Base-by-base conservation (phyloP, 805 yeast genomes). In the Candida saitoana region DNA sequence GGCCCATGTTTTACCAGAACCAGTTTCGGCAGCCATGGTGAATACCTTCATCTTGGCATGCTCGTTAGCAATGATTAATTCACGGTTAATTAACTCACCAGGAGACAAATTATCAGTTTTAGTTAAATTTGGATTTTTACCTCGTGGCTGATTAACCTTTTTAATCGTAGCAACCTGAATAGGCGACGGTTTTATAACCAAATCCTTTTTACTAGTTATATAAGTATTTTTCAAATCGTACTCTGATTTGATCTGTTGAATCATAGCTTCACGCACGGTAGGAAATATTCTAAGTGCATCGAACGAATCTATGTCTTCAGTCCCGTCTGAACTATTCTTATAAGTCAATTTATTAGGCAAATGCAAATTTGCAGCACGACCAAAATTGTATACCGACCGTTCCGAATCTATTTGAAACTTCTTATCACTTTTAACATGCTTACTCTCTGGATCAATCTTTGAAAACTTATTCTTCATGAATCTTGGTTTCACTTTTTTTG, bases 1-100 rank as follows among this genome's bases (percentile, higher is more conserved):
- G 0, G 97, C 89, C 81, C 96, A 80, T 0, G 99, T 91, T 57
- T 91, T 91, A 6, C 99, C 99, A 0, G 96, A 84, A 0, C 99
- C 99, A 0, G 99, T 91, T 59, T 93, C 98, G 2, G 97, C 96
- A 0, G 98, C 97, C 41, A 91, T 62, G 2, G 93, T 79, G 67
- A 79, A 87, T 1, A 82, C 74, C 49, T 80, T 79, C 38, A 80
- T 52, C 44, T 55, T 58, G 19, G 56, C 60, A 17, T 37, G 39
- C 43, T 62, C 67, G 42, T 68, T 65, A 11, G 54, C 54, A 32
- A 50, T 44, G 36, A 57, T 52, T 42, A 65, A 50, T 20, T 60
- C 64, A 4, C 55, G 47, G 25, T 52, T 46, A 19, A 67, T 58
- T 3, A 52, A 52, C 14, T 51, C 49, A 9, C 63, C 62, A 11